Conservation (phyloP, 805 yeast genomes). For the Debaryomyces maramus region DNA sequence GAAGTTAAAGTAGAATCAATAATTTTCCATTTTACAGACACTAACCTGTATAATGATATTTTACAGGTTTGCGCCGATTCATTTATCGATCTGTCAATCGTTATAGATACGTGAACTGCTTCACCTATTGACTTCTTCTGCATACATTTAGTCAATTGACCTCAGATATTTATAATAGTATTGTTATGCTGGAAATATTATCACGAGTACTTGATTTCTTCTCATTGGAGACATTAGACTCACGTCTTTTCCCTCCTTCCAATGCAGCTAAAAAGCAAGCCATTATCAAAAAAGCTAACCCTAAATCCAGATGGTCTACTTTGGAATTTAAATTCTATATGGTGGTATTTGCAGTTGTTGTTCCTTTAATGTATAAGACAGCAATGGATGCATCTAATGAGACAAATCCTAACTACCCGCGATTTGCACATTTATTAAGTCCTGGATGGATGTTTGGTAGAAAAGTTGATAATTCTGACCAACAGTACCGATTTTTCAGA, state of each 20-base stretch:
- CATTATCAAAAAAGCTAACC: constrained; percentile 29
- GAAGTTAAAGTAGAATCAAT: no score
- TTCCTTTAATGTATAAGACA: constrained; percentile 80
- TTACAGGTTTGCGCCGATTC: no score
- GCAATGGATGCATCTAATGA: constrained; percentile 81
- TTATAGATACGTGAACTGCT: no score
- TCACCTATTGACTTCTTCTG: neutral
- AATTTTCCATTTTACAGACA: no score
- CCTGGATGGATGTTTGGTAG: constrained; percentile 91
- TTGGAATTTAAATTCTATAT: constrained; percentile 72
- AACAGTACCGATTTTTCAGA: constrained; percentile 85
- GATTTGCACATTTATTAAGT: constrained; percentile 59
- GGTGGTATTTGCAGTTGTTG: constrained; percentile 60
- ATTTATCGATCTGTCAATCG: no score
- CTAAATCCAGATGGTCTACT: constrained; percentile 68
- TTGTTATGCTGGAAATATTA: constrained; percentile 9
- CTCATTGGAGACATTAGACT: constrained; percentile 52
- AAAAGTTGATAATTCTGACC: constrained; percentile 89
- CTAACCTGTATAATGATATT: no score
- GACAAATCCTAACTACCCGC: constrained; percentile 68
- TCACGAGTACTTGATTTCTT: constrained; percentile 36
- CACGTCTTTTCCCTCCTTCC: constrained; percentile 46
- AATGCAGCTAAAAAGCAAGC: constrained; percentile 32
- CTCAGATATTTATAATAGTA: neutral
- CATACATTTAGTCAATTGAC: neutral